Evolutionary conservation across 768 basidiomycete genomes (phyloP).

Genomic region (Scleroderma bovista): DNA sequence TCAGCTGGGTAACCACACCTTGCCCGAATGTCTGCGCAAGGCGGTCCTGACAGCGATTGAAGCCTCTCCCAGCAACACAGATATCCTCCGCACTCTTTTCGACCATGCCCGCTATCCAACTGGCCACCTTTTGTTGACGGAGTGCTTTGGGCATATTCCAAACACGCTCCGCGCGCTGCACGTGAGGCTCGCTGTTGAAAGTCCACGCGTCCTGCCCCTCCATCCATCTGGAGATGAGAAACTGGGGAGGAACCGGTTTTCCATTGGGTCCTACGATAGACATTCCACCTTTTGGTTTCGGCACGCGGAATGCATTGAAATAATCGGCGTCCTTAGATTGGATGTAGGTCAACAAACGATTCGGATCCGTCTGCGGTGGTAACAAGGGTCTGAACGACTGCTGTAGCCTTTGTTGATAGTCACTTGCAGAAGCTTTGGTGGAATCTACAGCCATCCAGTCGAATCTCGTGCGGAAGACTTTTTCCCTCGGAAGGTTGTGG

Average conservation of each 20-base stretch:
- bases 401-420: constrained; percentile 18
- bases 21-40: constrained; percentile 34
- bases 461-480: constrained; percentile 16
- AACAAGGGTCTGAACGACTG: constrained; percentile 25
- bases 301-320: constrained; percentile 39
- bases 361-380: constrained; percentile 9
- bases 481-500: constrained; percentile 30
- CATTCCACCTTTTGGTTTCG: constrained; percentile 33
- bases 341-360: constrained; percentile 39
- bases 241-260: constrained; percentile 11
- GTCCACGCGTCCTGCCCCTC: constrained; percentile 40
- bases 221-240: constrained; percentile 46
- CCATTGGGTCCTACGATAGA: constrained; percentile 16
- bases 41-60: constrained; percentile 34
- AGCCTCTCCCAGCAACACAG: constrained; percentile 29
- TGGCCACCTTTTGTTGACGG: constrained; percentile 21
- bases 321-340: constrained; percentile 48
- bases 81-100: constrained; percentile 31
- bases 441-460: constrained; percentile 41
- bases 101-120: constrained; percentile 35
- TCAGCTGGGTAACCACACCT: constrained; percentile 31
- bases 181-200: constrained; percentile 24
- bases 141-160: constrained; percentile 32
- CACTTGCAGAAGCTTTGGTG: constrained; percentile 21
- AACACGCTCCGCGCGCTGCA: constrained; percentile 21